These are phyloP conservation scores for Neurospora sp. DNA, from an alignment of 495 filamentous ascomycete genomes.

Conservation along the genomic window DNA sequence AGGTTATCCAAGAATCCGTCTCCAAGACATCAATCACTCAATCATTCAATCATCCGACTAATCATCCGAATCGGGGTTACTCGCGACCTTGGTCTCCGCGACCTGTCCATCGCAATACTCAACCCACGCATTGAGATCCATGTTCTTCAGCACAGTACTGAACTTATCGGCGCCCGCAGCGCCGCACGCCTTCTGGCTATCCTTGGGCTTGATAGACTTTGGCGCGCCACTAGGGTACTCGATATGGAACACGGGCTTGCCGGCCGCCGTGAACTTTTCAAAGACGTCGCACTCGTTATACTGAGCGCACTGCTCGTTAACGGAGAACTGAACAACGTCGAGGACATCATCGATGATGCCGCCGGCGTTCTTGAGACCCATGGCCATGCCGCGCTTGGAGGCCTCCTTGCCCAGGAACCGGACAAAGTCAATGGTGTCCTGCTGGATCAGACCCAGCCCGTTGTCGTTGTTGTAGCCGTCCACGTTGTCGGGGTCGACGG, in stretches of 20 bases:
- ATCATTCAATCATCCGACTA: not conserved
- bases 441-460: conserved; percentile 44
- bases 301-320: conserved; percentile 65
- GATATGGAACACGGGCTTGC: conserved; percentile 66
- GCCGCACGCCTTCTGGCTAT: conserved; percentile 6
- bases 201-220: conserved; percentile 18
- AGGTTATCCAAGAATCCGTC: not conserved
- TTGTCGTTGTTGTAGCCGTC: conserved; percentile 52
- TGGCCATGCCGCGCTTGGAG: conserved; percentile 34
- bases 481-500: conserved; percentile 63
- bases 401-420: conserved; percentile 48
- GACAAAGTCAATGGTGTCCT: conserved; percentile 47
- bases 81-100: conserved; percentile 7
- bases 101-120: conserved; percentile 30
- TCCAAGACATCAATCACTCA: not conserved
- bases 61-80: not conserved
- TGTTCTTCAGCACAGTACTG: conserved; percentile 55
- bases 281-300: conserved; percentile 44
- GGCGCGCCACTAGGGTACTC: conserved; percentile 50
- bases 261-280: conserved; percentile 42
- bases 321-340: conserved; percentile 50
- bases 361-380: conserved; percentile 59
- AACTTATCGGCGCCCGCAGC: conserved; percentile 28
- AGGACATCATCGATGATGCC: conserved; percentile 49
- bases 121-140: conserved; percentile 51